These are phyloP conservation scores for Leccinum uliginosum DNA, from an alignment of 768 basidiomycete genomes.

Conservation along the genomic window DNA sequence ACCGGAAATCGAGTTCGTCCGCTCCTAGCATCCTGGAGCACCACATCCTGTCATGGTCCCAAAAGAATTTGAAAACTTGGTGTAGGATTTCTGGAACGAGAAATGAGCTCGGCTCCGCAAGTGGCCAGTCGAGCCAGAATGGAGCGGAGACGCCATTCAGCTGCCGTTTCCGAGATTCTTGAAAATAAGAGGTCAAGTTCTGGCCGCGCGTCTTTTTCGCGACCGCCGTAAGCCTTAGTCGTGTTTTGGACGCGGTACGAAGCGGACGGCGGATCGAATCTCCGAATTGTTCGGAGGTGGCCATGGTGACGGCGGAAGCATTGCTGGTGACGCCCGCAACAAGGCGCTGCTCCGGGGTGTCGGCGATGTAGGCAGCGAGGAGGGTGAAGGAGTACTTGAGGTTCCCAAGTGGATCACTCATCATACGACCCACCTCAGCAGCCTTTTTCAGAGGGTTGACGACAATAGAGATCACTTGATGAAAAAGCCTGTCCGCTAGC, in stretches of 20 bases:
- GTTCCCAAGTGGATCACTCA: neutral
- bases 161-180: neutral
- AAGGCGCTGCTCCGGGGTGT: neutral
- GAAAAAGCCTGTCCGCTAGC: neutral
- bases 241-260: neutral
- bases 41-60: neutral
- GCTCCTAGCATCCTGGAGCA: neutral
- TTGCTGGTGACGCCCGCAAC: neutral
- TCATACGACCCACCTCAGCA: neutral
- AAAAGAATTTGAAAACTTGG: neutral
- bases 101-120: neutral
- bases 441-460: neutral
- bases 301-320: neutral
- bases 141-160: neutral
- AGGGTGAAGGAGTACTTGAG: neutral
- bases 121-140: neutral
- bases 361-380: neutral
- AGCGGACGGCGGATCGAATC: neutral
- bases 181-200: neutral
- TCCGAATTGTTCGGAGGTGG: neutral
- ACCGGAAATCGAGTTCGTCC: neutral
- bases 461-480: neutral
- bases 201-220: neutral
- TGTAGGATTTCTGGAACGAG: neutral
- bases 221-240: neutral